A percentile compares a stretch with the other conserved stretches of the same genome.
phyloP scores from a whole-genome alignment of 805 yeast species.

The Yamadazyma phyllophila region DNA sequence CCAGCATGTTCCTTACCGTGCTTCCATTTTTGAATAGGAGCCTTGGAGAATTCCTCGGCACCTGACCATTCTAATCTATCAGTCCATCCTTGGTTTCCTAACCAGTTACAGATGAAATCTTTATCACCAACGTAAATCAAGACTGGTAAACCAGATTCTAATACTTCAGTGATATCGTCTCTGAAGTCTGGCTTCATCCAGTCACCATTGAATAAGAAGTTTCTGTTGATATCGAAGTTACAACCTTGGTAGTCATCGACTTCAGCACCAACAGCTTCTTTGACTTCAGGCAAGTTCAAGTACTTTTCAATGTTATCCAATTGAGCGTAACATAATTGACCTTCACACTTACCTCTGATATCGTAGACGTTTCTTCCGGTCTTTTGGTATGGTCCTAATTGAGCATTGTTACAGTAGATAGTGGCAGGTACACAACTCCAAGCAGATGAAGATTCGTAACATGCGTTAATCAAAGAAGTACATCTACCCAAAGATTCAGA shows the following conservation, averaged over 20 bases:
- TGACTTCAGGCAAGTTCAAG: slow-evolving; percentile 74
- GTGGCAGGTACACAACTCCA: slow-evolving; percentile 91
- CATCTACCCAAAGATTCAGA: slow-evolving; percentile 67
- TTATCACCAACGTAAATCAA: slow-evolving; percentile 93
- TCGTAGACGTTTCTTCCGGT: slow-evolving; percentile 94
- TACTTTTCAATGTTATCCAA: slow-evolving; percentile 72
- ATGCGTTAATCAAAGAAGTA: slow-evolving; percentile 65
- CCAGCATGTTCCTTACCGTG: slow-evolving; percentile 51
- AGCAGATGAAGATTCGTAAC: slow-evolving; percentile 72
- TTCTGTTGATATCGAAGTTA: slow-evolving; percentile 72
- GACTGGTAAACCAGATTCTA: slow-evolving; percentile 72
- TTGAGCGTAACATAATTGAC: slow-evolving; percentile 75
- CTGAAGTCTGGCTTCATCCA: slow-evolving; percentile 78
- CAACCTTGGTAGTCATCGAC: slow-evolving; percentile 75
- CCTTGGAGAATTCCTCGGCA: slow-evolving; percentile 43
- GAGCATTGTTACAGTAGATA: slow-evolving; percentile 81
- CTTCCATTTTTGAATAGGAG: slow-evolving; percentile 43
- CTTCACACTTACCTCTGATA: slow-evolving; percentile 76
- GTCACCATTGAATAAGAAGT: slow-evolving; percentile 85
- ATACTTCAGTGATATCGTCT: slow-evolving; percentile 54
- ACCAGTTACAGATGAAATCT: slow-evolving; percentile 91
- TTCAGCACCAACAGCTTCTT: slow-evolving; percentile 85
- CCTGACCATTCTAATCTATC: slow-evolving; percentile 66
- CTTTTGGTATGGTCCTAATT: slow-evolving; percentile 75
- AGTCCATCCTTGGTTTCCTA: slow-evolving; percentile 86